Evolutionary conservation across 2,329 filamentous ascomycete species (phyloP).

Genomic region (Penicillium fuscoglaucum): DNA sequence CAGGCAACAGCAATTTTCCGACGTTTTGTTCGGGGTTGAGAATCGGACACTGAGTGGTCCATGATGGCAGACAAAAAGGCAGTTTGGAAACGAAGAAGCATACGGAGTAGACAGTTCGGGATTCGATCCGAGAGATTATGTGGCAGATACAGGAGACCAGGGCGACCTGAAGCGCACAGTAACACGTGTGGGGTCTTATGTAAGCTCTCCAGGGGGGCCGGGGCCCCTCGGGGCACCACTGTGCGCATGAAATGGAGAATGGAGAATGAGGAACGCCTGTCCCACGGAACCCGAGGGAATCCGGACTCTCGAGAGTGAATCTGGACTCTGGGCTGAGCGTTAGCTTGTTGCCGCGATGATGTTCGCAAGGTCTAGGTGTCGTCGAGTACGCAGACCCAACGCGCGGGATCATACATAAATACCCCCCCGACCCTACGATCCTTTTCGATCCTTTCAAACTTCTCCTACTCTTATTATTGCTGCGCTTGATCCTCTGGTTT

Average conservation of each 20-base stretch:
- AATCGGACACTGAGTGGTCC: neutral
- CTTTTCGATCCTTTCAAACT: neutral
- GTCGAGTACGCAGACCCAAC: no score
- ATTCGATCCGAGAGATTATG: neutral
- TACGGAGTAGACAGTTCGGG: neutral
- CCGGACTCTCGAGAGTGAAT: neutral
- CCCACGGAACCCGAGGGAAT: no score
- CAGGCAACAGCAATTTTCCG: slow-evolving; percentile 49
- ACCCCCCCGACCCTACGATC: neutral
- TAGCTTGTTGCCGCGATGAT: neutral
- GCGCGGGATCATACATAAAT: neutral
- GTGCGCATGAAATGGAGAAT: neutral
- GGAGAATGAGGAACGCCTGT: no score
- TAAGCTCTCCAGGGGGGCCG: no score
- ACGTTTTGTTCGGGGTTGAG: slow-evolving; percentile 31
- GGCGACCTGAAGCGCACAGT: neutral
- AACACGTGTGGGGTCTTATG: neutral
- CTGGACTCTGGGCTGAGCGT: neutral
- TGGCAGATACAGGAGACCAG: neutral
- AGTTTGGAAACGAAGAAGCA: neutral
- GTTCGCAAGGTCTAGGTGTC: neutral
- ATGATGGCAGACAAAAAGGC: neutral
- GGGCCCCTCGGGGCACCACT: neutral
- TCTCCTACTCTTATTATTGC: neutral
- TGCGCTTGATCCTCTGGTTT: neutral